These are phyloP conservation scores for Ailanthus altissimus DNA, from an alignment of 345 rosid species.

Conservation along the genomic window DNA sequence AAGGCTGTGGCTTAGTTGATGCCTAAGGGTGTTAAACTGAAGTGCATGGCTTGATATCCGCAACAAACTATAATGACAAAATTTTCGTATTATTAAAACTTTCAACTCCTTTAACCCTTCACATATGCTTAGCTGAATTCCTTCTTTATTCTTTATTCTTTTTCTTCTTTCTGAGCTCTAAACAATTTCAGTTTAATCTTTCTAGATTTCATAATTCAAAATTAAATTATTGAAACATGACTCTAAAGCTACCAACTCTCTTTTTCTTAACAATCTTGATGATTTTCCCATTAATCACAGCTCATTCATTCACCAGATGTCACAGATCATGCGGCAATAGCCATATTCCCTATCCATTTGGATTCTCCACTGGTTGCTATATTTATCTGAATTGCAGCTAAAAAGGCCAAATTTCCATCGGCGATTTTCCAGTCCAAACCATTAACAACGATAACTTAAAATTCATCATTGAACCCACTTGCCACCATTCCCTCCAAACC, in stretches of 20 bases:
- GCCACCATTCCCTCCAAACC: conserved; percentile 46
- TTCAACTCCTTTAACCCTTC: background rate
- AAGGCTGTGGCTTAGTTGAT: too few species aligned
- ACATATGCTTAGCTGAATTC: background rate
- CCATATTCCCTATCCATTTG: conserved; percentile 53
- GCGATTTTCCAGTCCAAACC: conserved; percentile 32
- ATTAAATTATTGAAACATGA: background rate
- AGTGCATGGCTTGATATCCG: too few species aligned
- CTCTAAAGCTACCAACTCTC: background rate
- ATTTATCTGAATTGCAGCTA: conserved; percentile 53
- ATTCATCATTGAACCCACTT: conserved; percentile 41
- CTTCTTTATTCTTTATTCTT: too few species aligned
- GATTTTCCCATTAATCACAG: background rate
- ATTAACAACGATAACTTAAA: conserved; percentile 27
- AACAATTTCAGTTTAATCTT: background rate
- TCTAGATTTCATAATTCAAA: background rate
- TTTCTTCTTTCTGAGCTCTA: background rate
- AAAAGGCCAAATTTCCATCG: conserved; percentile 21
- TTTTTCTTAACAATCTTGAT: conserved; percentile 12
- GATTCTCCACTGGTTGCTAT: conserved; percentile 51
- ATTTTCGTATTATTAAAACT: background rate
- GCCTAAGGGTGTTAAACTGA: too few species aligned
- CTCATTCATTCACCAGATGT: conserved; percentile 31
- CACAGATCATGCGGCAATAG: conserved; percentile 38
- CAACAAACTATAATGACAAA: background rate